phyloP scores from a whole-genome alignment of 2,329 filamentous ascomycete genomes.

The Xylariomycetidae sp. region DNA sequence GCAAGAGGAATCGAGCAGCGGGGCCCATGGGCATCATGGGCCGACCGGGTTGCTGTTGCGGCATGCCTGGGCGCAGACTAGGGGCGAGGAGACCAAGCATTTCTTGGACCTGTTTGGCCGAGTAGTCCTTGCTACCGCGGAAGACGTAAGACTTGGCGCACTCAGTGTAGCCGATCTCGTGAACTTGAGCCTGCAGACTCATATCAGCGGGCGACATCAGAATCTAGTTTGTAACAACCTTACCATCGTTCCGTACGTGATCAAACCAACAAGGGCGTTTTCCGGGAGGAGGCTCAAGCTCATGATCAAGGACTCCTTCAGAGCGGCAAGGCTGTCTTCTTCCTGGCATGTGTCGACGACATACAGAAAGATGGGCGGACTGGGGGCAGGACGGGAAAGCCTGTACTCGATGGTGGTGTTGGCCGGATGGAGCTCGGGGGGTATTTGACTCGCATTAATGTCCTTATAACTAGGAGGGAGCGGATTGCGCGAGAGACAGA shows the following conservation, averaged over 20 bases:
- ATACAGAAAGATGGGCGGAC: constrained; percentile 79
- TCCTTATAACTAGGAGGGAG: constrained; percentile 86
- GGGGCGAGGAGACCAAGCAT: constrained; percentile 84
- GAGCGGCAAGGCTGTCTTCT: constrained; percentile 73
- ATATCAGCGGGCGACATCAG: constrained; percentile 12
- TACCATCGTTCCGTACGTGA: constrained; percentile 92
- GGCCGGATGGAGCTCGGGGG: constrained; percentile 71
- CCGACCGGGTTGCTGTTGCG: constrained; percentile 67
- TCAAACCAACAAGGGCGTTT: constrained; percentile 73
- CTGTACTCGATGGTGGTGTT: constrained; percentile 91
- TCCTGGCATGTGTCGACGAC: constrained; percentile 86
- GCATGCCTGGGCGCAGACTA: constrained; percentile 67
- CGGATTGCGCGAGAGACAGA: constrained; percentile 77
- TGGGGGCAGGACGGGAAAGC: constrained; percentile 74
- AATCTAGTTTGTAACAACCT: constrained; percentile 11
- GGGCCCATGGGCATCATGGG: constrained; percentile 70
- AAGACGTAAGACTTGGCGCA: constrained; percentile 99
- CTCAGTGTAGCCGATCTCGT: constrained; percentile 96
- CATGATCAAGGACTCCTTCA: constrained; percentile 84
- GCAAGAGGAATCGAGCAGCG: constrained; percentile 83
- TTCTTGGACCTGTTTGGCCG: constrained; percentile 98
- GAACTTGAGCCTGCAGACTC: constrained; percentile 69
- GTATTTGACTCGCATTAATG: constrained; percentile 76
- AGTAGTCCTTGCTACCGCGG: constrained; percentile 94
- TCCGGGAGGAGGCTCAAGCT: constrained; percentile 76